Base-by-base conservation (phyloP, 768 basidiomycete genomes). In the Phlegmacium glaucopus region DNA sequence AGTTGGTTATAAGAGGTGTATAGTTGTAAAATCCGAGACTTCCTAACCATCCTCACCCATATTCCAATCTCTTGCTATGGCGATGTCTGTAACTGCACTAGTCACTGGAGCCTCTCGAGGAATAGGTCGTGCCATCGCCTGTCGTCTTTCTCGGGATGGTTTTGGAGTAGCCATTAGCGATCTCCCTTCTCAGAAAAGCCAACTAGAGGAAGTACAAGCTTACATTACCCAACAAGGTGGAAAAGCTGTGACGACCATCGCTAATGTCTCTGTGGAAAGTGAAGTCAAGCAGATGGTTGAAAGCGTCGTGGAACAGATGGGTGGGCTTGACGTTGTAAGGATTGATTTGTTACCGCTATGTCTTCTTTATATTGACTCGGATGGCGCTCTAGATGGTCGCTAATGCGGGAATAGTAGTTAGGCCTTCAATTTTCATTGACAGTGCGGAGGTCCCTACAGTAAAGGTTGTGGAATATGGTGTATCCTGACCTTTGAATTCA, bases 141-240 rank as follows among this genome's bases (percentile, higher is more conserved):
- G 68, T 4, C 68, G 74, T 4, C 70, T 81, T 9, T 74, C 78
- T 15, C 47, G 57, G 9, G 78, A 76, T 44, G 77, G 78, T 4
- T 72, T 68, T 52, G 64, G 76, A 39, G 53, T 80, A 35, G 71
- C 68, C n/a, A 50, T 79, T 39, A 78, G 72, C 16, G 79, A 77
- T 48, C 56, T 75, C 6, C 51, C 62, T 0, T 51, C 59, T 0
- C 64, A 66, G 35, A 48, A 42, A 4, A 54, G 58, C 5, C 46
- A 60, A 13, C 57, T 78, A 0, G 56, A 60, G 9, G 44, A 51
- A 11, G 52, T 71, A 2, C 56, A 57, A 0, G 13, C 48, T 0
- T 63, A 71, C 18, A 62, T 75, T 9, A 51, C 49, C 5, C 54
- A 56, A 10, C 49, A 48, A 6, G 72, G 72, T 6, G 48, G 52